These are phyloP conservation scores for Asterionellopsis glacialis DNA, from an alignment of 108 stramenopile genomes.

Conservation along the genomic window DNA sequence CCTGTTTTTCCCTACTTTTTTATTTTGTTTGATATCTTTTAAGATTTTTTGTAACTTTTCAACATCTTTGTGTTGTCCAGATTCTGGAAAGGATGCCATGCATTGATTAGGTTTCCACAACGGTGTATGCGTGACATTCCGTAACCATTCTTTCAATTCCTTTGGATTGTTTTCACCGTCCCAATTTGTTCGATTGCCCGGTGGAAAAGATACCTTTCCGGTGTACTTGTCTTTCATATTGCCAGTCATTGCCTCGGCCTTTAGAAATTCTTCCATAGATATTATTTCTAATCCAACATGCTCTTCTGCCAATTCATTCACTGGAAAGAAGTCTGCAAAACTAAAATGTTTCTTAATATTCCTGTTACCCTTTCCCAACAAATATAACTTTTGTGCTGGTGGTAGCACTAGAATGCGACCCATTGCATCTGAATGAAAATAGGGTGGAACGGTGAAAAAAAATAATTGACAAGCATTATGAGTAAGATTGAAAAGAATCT, in stretches of 20 bases:
- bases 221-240: conserved; percentile 36
- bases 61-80: conserved; percentile 37
- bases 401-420: conserved; percentile 91
- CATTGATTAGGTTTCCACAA: conserved; percentile 43
- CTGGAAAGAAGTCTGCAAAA: conserved; percentile 77
- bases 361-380: conserved; percentile 40
- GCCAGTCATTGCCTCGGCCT: conserved; percentile 55
- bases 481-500: too few species aligned
- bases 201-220: conserved; percentile 38
- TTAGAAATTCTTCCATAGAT: conserved; percentile 78
- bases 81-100: conserved; percentile 60
- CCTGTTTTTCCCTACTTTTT: not conserved
- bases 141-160: conserved; percentile 44
- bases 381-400: conserved; percentile 79
- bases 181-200: conserved; percentile 59
- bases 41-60: conserved; percentile 21
- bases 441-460: too few species aligned
- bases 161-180: conserved; percentile 36
- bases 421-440: conserved; percentile 72
- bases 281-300: conserved; percentile 58
- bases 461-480: too few species aligned
- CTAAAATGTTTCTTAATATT: conserved; percentile 40
- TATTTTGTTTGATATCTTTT: not conserved
- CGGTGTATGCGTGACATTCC: conserved; percentile 36
- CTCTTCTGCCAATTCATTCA: conserved; percentile 51